These are phyloP conservation scores for Grosmannia serpens DNA, from an alignment of 2,329 filamentous ascomycete genomes.

Conservation along the genomic window DNA sequence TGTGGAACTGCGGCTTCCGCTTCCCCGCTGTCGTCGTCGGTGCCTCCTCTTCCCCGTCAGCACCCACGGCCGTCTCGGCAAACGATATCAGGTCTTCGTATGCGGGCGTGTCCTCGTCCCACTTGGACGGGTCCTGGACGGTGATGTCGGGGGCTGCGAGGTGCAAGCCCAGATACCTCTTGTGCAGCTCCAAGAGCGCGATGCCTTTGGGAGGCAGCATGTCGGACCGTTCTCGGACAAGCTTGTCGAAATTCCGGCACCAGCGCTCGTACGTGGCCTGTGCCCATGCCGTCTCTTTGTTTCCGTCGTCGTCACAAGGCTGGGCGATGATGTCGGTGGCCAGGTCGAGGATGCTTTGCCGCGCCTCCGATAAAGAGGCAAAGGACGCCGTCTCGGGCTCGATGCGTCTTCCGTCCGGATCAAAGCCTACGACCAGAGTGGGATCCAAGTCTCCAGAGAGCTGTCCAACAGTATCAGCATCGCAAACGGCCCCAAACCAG, in stretches of 20 bases:
- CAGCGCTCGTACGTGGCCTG: not conserved
- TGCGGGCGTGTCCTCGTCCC: not conserved
- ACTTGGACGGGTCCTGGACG: not conserved
- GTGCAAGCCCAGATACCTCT: not conserved
- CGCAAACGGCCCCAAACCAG: not conserved
- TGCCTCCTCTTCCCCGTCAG: not conserved
- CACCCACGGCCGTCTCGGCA: not conserved
- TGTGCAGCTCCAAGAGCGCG: conserved; percentile 4
- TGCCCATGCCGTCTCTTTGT: not conserved
- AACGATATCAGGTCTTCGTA: not conserved
- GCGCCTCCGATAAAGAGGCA: not conserved
- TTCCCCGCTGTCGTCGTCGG: not conserved
- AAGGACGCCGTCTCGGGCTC: not conserved
- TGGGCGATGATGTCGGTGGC: not conserved
- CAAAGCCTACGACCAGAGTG: not conserved
- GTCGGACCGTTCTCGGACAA: not conserved
- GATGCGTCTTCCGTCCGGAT: not conserved
- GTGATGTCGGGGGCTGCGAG: not conserved
- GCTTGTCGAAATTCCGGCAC: conserved; percentile 1
- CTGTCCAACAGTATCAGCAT: not conserved
- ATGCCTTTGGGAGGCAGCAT: not conserved
- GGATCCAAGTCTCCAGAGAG: conserved; percentile 4
- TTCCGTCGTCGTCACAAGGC: too few species aligned
- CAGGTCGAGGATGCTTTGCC: conserved; percentile 1
- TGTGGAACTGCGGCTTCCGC: conserved; percentile 4